Evolutionary conservation across 2,329 filamentous ascomycete genomes (phyloP), one percentile per base, ranked within the genome.

Genomic region (Salinomyces thailandicus): DNA sequence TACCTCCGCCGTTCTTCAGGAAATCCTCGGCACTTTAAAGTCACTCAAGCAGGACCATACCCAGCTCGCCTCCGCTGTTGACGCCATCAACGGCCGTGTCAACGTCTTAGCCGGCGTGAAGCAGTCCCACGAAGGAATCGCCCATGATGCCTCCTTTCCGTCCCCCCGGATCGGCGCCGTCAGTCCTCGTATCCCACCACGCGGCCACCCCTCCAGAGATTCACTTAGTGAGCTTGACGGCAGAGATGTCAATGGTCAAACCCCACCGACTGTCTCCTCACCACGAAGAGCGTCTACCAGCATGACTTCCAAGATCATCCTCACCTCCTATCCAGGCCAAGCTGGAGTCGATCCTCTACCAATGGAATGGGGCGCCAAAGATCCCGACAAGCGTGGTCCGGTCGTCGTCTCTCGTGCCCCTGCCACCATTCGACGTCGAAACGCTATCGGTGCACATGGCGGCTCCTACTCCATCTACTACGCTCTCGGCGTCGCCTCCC

Each of bases 381-480:
- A 93, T 57, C 77, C 84, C 26, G 61, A 71, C 39, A 68, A 77
- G 51, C 76, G 89, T 61, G 91, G 89, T 2, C 89, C 89, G 4
- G 83, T 96, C 33, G 80, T 94, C 35, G 89, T 94, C 29, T 91
- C 81, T 17, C 74, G 85, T 50, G 73, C 76, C 42, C 67, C 77
- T 18, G 78, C 75, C 37, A 91, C 85, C 4, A 82, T 93, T 50
- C 72, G 84, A 37, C 75, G 77, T 55, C 78, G 85, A 44, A 93
- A 93, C 68, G 73, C 75, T 31, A 75, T 80, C 54, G 76, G 75
- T 51, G 79, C 76, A 40, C 79, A 83, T 49, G 89, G 91, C 45
- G 89, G 91, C 39, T 95, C 86, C 4, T 96, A 98, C 60, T 86
- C 85, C 43, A 89, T 95, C 46, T 96, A 96, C 66, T 86, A 93